Conservation (phyloP, 129 eudicot genomes). For the Pittosporum tobira region DNA sequence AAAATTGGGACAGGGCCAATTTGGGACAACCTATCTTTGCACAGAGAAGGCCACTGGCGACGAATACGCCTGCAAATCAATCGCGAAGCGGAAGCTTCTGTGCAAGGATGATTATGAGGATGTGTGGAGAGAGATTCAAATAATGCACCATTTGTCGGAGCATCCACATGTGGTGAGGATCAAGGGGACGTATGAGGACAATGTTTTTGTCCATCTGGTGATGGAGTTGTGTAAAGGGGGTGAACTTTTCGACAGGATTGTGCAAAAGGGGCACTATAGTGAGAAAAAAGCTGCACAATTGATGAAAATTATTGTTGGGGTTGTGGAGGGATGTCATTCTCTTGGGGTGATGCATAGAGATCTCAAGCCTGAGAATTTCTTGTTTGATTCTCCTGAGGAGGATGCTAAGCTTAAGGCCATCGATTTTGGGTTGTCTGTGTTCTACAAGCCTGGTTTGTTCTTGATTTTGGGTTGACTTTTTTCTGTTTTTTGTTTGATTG, state of each 20-base stretch:
- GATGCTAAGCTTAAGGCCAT: constrained; percentile 55
- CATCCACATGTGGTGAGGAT: constrained; percentile 36
- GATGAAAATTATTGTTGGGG: constrained; percentile 39
- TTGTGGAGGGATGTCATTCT: constrained; percentile 49
- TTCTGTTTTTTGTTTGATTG: not conserved
- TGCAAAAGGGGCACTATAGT: constrained; percentile 44
- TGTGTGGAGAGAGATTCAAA: constrained; percentile 51
- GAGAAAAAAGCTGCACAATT: constrained; percentile 41
- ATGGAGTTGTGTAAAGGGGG: constrained; percentile 46
- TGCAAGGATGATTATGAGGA: constrained; percentile 43
- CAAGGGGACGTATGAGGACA: constrained; percentile 46
- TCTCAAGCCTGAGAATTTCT: constrained; percentile 50
- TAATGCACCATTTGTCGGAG: constrained; percentile 51
- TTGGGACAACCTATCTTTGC: constrained; percentile 44
- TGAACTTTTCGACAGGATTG: constrained; percentile 49
- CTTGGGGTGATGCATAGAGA: constrained; percentile 51
- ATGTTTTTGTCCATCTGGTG: constrained; percentile 39
- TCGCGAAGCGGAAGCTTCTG: constrained; percentile 40
- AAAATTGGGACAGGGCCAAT: constrained; percentile 51
- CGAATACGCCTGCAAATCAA: constrained; percentile 42
- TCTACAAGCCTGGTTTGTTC: constrained; percentile 43
- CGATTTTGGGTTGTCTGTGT: constrained; percentile 47
- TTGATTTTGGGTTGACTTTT: not conserved
- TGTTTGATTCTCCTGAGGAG: constrained; percentile 38
- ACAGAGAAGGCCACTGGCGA: constrained; percentile 36